Conservation (phyloP, 495 filamentous ascomycete genomes). For the Amniculicola lignicola region DNA sequence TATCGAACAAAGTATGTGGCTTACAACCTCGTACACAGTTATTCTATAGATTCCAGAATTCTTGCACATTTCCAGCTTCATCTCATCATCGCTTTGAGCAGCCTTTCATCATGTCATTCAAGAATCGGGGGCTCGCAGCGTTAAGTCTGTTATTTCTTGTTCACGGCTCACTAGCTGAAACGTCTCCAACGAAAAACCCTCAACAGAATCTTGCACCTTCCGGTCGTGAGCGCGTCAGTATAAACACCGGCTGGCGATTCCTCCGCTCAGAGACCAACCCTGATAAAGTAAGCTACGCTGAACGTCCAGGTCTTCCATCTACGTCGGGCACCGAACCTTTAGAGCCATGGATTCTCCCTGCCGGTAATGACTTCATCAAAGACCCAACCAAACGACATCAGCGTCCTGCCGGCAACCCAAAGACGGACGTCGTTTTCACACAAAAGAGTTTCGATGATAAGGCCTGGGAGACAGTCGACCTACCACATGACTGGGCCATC, state of each 20-base stretch:
- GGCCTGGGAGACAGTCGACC: conserved; percentile 40
- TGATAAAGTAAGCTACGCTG: conserved; percentile 39
- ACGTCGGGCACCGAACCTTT: conserved; percentile 21
- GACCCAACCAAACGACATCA: conserved; percentile 35
- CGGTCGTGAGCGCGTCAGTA: conserved; percentile 36
- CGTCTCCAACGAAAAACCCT: too few species aligned
- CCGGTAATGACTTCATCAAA: conserved; percentile 44
- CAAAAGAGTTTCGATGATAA: conserved; percentile 43
- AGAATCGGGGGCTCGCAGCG: too few species aligned
- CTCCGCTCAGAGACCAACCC: conserved; percentile 42
- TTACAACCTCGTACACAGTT: too few species aligned
- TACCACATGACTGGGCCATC: conserved; percentile 53
- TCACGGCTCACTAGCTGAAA: too few species aligned
- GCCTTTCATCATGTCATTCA: too few species aligned
- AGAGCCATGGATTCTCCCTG: conserved; percentile 45
- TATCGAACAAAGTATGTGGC: too few species aligned
- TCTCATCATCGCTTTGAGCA: too few species aligned
- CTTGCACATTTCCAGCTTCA: too few species aligned
- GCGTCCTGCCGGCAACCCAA: conserved; percentile 39
- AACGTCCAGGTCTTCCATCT: not conserved
- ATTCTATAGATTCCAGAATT: too few species aligned
- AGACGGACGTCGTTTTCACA: conserved; percentile 37
- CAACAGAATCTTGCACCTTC: too few species aligned
- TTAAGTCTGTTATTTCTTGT: too few species aligned
- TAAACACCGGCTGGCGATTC: conserved; percentile 43